A percentile compares a stretch with the other conserved stretches of the same genome.
phyloP scores from a whole-genome alignment of 2,329 filamentous ascomycete genomes.

The Clarireedia homoeocarpa region DNA sequence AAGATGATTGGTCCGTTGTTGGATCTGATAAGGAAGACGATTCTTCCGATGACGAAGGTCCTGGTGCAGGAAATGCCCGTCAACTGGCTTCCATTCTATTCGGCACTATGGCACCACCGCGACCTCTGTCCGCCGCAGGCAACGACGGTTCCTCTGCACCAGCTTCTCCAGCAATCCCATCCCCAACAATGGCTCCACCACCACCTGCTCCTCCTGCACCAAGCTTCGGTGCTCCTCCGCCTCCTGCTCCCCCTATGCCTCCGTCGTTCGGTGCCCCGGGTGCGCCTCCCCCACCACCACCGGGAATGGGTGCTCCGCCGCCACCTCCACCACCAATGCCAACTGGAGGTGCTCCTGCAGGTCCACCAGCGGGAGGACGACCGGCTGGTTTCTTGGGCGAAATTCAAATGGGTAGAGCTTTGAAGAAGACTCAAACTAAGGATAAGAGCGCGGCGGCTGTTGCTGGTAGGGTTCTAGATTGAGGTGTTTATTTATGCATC shows the following conservation, averaged over 20 bases:
- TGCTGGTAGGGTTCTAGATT: slow-evolving; percentile 63
- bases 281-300: slow-evolving; percentile 32
- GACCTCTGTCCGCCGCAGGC: slow-evolving; percentile 76
- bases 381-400: slow-evolving; percentile 66
- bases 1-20: slow-evolving; percentile 75
- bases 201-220: slow-evolving; percentile 40
- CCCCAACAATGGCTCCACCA: slow-evolving; percentile 38
- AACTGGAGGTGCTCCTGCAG: slow-evolving; percentile 23
- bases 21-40: slow-evolving; percentile 73
- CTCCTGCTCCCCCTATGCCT: slow-evolving; percentile 35
- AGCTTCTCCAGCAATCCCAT: slow-evolving; percentile 31
- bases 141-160: slow-evolving; percentile 48
- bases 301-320: slow-evolving; percentile 25
- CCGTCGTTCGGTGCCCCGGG: slow-evolving; percentile 36
- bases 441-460: slow-evolving; percentile 68
- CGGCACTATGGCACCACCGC: slow-evolving; percentile 90
- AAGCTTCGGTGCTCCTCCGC: slow-evolving; percentile 34
- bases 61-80: slow-evolving; percentile 76
- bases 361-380: slow-evolving; percentile 31
- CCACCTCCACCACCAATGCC: slow-evolving; percentile 36
- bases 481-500: neutral
- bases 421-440: slow-evolving; percentile 86
- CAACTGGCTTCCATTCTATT: slow-evolving; percentile 93
- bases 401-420: slow-evolving; percentile 69
- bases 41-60: slow-evolving; percentile 66